phyloP scores from a whole-genome alignment of 345 rosid species.

The Sisymbrium altissimum region DNA sequence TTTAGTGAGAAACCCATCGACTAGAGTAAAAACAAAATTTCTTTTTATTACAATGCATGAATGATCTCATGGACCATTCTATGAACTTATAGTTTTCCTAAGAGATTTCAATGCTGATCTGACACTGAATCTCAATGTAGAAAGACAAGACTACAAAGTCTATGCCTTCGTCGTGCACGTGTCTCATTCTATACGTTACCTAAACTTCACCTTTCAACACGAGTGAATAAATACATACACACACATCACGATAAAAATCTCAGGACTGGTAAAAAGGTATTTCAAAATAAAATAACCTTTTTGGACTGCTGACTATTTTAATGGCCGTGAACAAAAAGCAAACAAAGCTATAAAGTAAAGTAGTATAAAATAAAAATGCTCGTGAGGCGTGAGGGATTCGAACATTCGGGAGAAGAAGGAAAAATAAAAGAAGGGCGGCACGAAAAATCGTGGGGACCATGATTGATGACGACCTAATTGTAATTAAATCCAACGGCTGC shows the following conservation, averaged over 20 bases:
- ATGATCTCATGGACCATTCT: conserved; percentile 15
- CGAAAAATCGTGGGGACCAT: conserved; percentile 23
- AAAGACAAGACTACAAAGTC: conserved; percentile 15
- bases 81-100: conserved; percentile 7
- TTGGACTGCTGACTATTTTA: neutral
- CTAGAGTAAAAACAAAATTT: neutral
- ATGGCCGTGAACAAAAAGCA: conserved; percentile 25
- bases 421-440: conserved; percentile 17
- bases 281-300: neutral
- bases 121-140: conserved; percentile 6
- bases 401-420: conserved; percentile 25
- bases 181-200: neutral
- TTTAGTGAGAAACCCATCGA: neutral
- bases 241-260: conserved; percentile 8
- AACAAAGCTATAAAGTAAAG: neutral
- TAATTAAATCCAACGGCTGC: conserved; percentile 26
- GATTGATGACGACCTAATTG: conserved; percentile 24
- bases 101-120: conserved; percentile 1
- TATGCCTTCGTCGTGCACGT: conserved; percentile 7
- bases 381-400: conserved; percentile 28
- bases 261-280: conserved; percentile 1
- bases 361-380: neutral
- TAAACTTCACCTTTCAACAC: conserved; percentile 17
- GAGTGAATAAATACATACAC: conserved; percentile 13
- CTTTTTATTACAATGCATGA: neutral